phyloP scores from a whole-genome alignment of 106 monocot species.

The Dioscorea dumetorum region DNA sequence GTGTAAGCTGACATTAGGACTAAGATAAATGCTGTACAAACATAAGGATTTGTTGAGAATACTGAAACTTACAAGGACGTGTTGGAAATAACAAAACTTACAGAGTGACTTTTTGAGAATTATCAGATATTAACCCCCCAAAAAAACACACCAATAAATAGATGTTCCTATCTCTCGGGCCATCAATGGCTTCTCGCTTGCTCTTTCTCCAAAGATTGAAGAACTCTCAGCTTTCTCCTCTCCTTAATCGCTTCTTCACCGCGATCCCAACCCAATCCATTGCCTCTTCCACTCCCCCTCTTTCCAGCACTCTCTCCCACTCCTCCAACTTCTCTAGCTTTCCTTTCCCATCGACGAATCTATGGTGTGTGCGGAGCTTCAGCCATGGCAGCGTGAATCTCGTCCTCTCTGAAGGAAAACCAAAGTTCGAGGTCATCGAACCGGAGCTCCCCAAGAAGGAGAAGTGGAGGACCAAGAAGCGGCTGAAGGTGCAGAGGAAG shows the following conservation, averaged over 20 bases:
- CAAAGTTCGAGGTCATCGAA: slow-evolving; percentile 16
- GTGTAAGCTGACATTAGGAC: no score
- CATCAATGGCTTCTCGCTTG: background rate
- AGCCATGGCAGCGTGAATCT: slow-evolving; percentile 9
- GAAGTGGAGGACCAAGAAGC: slow-evolving; percentile 17
- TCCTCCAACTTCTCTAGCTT: background rate
- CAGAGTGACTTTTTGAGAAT: no score
- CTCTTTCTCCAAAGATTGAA: background rate
- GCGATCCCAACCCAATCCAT: background rate
- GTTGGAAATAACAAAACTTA: no score
- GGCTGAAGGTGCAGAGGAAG: slow-evolving; percentile 11
- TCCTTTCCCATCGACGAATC: background rate
- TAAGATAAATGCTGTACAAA: no score
- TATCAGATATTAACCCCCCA: no score
- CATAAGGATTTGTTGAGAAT: no score
- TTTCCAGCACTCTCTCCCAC: background rate
- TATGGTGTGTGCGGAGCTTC: background rate
- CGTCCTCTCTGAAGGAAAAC: slow-evolving; percentile 1
- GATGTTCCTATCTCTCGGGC: background rate
- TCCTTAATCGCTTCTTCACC: background rate
- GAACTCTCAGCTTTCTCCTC: background rate
- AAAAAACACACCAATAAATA: no score
- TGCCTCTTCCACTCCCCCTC: background rate
- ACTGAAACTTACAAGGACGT: no score
- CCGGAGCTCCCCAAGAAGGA: slow-evolving; percentile 1